phyloP scores from a whole-genome alignment of 306 rosid genomes.

The Rubus idaeus region DNA sequence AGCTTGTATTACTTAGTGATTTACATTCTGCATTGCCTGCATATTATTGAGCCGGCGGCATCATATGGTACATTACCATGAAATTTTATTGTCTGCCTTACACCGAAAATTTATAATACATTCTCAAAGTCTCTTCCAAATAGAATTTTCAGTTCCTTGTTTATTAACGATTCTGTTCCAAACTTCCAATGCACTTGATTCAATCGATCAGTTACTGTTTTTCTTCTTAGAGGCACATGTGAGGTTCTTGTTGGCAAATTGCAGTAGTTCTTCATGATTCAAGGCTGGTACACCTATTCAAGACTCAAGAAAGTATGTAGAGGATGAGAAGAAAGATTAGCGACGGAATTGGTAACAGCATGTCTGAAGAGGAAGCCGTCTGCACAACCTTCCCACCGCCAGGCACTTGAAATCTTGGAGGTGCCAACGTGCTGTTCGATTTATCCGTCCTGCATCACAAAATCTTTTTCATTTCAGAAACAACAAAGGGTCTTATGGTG shows the following conservation, averaged over 20 bases:
- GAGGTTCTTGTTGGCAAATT: conserved; percentile 17
- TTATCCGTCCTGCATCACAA: conserved; percentile 37
- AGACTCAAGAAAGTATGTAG: conserved; percentile 4
- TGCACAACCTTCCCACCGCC: conserved; percentile 31
- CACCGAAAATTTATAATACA: neutral
- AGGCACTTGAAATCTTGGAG: conserved; percentile 40
- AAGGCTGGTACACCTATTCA: conserved; percentile 7
- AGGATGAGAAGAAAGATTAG: conserved; percentile 29
- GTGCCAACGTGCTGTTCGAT: conserved; percentile 27
- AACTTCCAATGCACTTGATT: conserved; percentile 5
- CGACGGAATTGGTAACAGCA: conserved; percentile 37
- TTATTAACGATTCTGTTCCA: neutral
- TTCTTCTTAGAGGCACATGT: neutral
- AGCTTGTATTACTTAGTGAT: neutral
- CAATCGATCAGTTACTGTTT: neutral
- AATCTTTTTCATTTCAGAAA: neutral
- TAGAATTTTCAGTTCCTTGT: neutral
- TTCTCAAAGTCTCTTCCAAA: conserved; percentile 15
- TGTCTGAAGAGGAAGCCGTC: conserved; percentile 51
- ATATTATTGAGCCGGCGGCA: too few species aligned
- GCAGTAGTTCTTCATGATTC: conserved; percentile 18
- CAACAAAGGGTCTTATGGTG: neutral
- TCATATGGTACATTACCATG: neutral
- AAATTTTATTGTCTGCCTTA: neutral
- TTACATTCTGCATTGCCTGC: neutral